Evolutionary conservation across 129 eudicot species (phyloP), one percentile per base, ranked within the genome.

Genomic region (Scalesia atractyloides): DNA sequence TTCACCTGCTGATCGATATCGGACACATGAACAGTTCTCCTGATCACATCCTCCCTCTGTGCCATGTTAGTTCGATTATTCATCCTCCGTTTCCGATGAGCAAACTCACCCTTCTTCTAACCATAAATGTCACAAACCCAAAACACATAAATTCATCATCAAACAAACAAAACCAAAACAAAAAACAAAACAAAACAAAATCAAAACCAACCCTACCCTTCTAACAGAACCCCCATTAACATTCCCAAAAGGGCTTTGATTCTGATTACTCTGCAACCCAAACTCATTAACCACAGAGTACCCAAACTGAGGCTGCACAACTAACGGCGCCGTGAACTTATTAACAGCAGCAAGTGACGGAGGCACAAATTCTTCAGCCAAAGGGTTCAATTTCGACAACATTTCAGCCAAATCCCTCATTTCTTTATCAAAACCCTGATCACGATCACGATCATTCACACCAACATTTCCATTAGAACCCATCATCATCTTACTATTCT

Each of bases 1-100:
- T 30, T 68, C 73, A 89, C 98, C 96, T 89, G 96, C 20, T 89
- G 96, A 84, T 93, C 98, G 54, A 93, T 93, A 66, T 93, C 98
- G 34, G 98, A 89, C 24, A 93, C 98, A 79, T 87, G 92, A 33
- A 93, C 98, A 4, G 98, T 93, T 78, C 97, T 81, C 82, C 87
- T 76, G 49, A 90, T 93, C 11, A 90, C 91, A 39, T 93, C 98
- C 37, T 93, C 98, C 34, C 92, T 57, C 69, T 89, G 98, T 6
- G 97, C 97, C 86, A 87, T 82, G 61, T 83, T 86, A 5, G 97
- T 89, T 60, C 98, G 82, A 72, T 75, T 84, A 68, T 87, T 93
- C 88, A 80, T 82, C 84, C 91, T 90, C 80, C 88, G 72, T 70
- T 84, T 94, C 26, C 93, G 93, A 72, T 83, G 85, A 72, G 71